Conservation (phyloP, 352 stramenopile genomes). For the Phytophthora sp. region DNA sequence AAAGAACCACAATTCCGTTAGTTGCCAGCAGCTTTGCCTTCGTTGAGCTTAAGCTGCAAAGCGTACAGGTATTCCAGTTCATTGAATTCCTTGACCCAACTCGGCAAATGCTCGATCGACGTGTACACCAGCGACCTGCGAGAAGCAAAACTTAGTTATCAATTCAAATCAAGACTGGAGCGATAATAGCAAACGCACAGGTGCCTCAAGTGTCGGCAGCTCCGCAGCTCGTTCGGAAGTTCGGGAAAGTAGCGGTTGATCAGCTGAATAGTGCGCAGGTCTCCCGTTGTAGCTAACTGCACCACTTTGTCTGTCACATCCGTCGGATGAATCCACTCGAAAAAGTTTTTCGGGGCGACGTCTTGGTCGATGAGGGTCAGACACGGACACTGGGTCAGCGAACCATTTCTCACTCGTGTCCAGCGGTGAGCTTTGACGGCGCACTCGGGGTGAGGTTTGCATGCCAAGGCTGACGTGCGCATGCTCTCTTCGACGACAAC, state of each 20-base stretch:
- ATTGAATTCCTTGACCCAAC: background rate
- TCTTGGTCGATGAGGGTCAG: conserved; percentile 24
- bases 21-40: background rate
- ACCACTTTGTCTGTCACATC: conserved; percentile 20
- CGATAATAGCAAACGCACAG: background rate
- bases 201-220: background rate
- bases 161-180: background rate
- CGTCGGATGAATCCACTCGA: background rate
- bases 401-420: background rate
- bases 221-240: conserved; percentile 12
- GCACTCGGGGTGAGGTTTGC: background rate
- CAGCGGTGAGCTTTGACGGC: conserved; percentile 3
- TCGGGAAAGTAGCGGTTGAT: conserved; percentile 12
- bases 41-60: background rate
- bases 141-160: background rate
- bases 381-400: conserved; percentile 21
- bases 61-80: background rate
- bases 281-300: conserved; percentile 7
- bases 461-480: background rate
- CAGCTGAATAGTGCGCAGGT: conserved; percentile 14
- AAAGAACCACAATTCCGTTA: background rate
- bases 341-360: background rate
- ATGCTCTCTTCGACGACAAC: conserved; percentile 14
- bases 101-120: background rate
- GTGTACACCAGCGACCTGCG: background rate